Conservation (phyloP, 495 filamentous ascomycete genomes). For the Penicillium goetzii region DNA sequence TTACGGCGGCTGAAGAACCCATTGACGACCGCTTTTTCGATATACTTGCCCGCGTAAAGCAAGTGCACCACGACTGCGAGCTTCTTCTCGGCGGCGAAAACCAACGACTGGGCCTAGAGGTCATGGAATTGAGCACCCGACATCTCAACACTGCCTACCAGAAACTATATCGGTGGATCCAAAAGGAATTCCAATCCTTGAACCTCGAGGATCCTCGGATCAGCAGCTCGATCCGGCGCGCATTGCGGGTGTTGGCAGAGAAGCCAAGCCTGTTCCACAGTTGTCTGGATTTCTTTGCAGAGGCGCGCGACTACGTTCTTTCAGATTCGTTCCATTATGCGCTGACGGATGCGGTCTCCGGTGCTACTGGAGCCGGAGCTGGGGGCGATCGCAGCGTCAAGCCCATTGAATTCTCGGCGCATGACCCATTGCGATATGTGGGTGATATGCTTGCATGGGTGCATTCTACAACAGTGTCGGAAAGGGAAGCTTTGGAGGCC, state of each 20-base stretch:
- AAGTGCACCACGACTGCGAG: conserved; percentile 85
- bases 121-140: conserved; percentile 87
- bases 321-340: conserved; percentile 91
- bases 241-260: conserved; percentile 86
- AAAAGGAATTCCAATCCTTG: conserved; percentile 87
- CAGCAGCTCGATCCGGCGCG: conserved; percentile 79
- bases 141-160: conserved; percentile 91
- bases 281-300: conserved; percentile 91
- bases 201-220: conserved; percentile 96
- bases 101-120: conserved; percentile 80
- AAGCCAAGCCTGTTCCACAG: conserved; percentile 88
- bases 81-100: conserved; percentile 87
- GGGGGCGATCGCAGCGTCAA: conserved; percentile 63
- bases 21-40: conserved; percentile 87
- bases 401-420: conserved; percentile 91
- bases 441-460: conserved; percentile 98
- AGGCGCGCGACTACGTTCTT: conserved; percentile 83
- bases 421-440: conserved; percentile 89
- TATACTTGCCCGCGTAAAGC: conserved; percentile 78
- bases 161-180: conserved; percentile 93
- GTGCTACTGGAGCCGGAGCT: conserved; percentile 24
- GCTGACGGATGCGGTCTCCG: conserved; percentile 71
- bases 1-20: conserved; percentile 77
- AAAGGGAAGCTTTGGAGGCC: conserved; percentile 88
- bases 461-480: conserved; percentile 90